Conservation (phyloP, 2,329 filamentous ascomycete species). For the Aureobasidium melanogenum region DNA sequence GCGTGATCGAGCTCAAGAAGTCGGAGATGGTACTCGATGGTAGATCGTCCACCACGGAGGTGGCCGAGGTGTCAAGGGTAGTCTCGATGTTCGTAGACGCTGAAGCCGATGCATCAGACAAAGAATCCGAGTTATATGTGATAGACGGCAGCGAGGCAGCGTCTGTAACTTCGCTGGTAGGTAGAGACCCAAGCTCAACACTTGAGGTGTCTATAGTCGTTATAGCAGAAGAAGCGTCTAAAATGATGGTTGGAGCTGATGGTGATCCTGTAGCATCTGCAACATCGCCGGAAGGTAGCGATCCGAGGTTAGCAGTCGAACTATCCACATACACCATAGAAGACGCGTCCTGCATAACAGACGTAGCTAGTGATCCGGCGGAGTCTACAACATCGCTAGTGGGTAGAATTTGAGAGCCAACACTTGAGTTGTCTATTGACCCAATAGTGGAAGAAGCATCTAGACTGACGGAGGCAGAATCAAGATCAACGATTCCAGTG, state of each 20-base stretch:
- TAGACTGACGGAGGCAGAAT: neutral
- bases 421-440: neutral
- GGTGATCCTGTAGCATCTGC: neutral
- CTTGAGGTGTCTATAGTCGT: neutral
- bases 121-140: neutral
- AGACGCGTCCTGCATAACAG: neutral
- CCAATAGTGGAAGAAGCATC: no score
- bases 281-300: neutral
- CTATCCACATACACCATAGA: neutral
- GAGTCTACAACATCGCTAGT: neutral
- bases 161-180: neutral
- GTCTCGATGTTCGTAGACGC: neutral
- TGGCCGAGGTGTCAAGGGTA: neutral
- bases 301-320: neutral
- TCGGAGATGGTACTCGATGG: neutral
- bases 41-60: neutral
- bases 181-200: neutral
- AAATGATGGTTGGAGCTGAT: no score
- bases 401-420: neutral
- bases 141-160: neutral
- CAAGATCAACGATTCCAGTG: neutral
- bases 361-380: no score
- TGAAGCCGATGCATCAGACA: neutral
- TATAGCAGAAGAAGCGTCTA: neutral
- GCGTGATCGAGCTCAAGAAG: neutral